Percentiles rank a stretch among this genome's conserved stretches.
phyloP scores from a whole-genome alignment of 768 basidiomycete genomes.

The Russula sp. region DNA sequence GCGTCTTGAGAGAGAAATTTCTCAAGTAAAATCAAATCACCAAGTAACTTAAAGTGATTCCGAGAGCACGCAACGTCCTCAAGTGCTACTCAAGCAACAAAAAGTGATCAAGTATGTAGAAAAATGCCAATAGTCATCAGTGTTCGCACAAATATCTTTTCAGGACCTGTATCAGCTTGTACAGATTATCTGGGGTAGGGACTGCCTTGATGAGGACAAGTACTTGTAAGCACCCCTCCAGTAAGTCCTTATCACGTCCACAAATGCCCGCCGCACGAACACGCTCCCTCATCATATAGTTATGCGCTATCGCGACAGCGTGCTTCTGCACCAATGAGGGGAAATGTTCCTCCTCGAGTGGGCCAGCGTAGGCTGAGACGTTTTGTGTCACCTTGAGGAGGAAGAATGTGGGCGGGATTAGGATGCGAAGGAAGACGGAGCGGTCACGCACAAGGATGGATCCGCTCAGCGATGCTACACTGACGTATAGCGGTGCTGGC shows the following conservation, averaged over 20 bases:
- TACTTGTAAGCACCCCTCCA: too few species aligned
- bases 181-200: too few species aligned
- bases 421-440: constrained; percentile 58
- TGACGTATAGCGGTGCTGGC: constrained; percentile 88
- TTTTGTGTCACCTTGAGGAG: constrained; percentile 66
- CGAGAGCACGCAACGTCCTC: too few species aligned
- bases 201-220: too few species aligned
- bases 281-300: constrained; percentile 55
- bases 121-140: too few species aligned
- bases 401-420: constrained; percentile 76
- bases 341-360: constrained; percentile 67
- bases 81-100: too few species aligned
- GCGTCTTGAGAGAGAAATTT: too few species aligned
- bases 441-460: constrained; percentile 85
- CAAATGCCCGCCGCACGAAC: constrained; percentile 50
- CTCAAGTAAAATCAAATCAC: too few species aligned
- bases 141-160: too few species aligned
- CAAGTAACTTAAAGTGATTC: too few species aligned
- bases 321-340: constrained; percentile 70
- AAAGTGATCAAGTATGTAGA: too few species aligned
- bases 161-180: too few species aligned
- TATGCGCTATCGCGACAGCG: constrained; percentile 60
- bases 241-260: constrained; percentile 45
- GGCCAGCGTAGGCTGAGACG: constrained; percentile 58
- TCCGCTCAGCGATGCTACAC: constrained; percentile 82